Evolutionary conservation across 140 eudicot species (phyloP), one percentile per base, ranked within the genome.

Genomic region (Senecio squalidus): DNA sequence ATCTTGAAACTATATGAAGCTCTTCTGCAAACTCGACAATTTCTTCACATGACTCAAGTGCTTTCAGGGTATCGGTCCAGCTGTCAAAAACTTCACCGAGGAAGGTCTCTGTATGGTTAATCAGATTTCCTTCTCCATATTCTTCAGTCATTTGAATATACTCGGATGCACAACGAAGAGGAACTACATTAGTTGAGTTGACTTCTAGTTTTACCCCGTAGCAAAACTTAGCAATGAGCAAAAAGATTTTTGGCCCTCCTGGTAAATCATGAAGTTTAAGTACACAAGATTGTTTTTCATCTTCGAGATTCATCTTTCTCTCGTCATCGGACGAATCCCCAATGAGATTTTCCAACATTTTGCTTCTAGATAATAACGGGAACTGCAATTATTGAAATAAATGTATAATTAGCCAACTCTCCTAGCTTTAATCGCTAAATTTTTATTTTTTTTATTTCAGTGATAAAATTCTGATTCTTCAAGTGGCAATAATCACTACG

Each of bases 91-190:
- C 79, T 55, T 75, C 80, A 41, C 58, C 43, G 28, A 84, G 76
- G 69, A 75, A 77, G 49, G 25, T 55, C 58, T 78, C 89, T 0
- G 78, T 73, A 7, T 68, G 81, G 16, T 33, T 53, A 16, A 84
- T 73, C 62, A 84, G 85, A 57, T 84, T 84, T 62, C 73, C 80
- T 57, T 81, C 80, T 7, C 94, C 94, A 52, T 70, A 72, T 28
- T 84, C 83, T 69, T 84, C 85, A 0, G 78, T 78, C 94, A 84
- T 84, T 67, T 84, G 80, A 65, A 84, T 85, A 72, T 77, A 75
- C 71, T 84, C 89, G 0, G 94, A 66, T 16, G 94, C 89, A 57
- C 89, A 81, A 48, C 85, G 68, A 66, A 84, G 94, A 22, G 56
- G 50, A 30, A 72, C 94, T 26, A 81, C 77, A 48, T 84, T 78